These are phyloP conservation scores for Fusarium nurragi DNA, from an alignment of 2,329 filamentous ascomycete genomes.

Conservation along the genomic window DNA sequence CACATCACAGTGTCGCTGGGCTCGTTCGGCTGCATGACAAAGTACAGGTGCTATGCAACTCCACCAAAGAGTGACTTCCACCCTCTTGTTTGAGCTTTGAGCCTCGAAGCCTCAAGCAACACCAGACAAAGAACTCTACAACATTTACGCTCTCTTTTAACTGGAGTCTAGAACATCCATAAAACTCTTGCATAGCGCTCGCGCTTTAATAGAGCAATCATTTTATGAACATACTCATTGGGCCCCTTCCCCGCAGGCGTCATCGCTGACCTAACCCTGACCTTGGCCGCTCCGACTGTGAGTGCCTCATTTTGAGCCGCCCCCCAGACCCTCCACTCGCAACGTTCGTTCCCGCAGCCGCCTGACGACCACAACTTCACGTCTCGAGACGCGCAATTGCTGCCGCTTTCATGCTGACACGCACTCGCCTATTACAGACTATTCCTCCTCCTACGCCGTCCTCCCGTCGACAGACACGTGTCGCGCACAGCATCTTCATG, in stretches of 20 bases:
- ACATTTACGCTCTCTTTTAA: conserved; percentile 19
- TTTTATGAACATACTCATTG: conserved; percentile 28
- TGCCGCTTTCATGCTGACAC: conserved; percentile 36
- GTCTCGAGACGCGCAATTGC: conserved; percentile 35
- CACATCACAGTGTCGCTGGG: conserved; percentile 27
- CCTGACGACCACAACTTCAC: conserved; percentile 28
- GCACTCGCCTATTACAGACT: conserved; percentile 32
- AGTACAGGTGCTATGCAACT: conserved; percentile 49
- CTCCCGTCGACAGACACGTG: conserved; percentile 44
- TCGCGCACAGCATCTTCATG: conserved; percentile 52
- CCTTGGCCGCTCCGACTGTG: conserved; percentile 46
- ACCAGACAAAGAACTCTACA: conserved; percentile 37
- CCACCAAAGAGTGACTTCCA: conserved; percentile 50
- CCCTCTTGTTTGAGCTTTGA: conserved; percentile 31
- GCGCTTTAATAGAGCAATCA: conserved; percentile 11
- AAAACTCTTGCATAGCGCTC: conserved; percentile 16
- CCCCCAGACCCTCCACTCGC: conserved; percentile 45
- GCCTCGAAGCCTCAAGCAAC: conserved; percentile 39
- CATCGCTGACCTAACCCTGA: conserved; percentile 54
- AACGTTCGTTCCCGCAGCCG: conserved; percentile 38
- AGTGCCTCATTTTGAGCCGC: conserved; percentile 51
- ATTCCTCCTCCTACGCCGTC: conserved; percentile 18
- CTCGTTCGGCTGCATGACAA: conserved; percentile 46
- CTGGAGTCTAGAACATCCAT: conserved; percentile 19
- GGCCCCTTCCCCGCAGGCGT: conserved; percentile 47